Evolutionary conservation across 768 basidiomycete genomes (phyloP).

Genomic region (Suillus clintonianus): DNA sequence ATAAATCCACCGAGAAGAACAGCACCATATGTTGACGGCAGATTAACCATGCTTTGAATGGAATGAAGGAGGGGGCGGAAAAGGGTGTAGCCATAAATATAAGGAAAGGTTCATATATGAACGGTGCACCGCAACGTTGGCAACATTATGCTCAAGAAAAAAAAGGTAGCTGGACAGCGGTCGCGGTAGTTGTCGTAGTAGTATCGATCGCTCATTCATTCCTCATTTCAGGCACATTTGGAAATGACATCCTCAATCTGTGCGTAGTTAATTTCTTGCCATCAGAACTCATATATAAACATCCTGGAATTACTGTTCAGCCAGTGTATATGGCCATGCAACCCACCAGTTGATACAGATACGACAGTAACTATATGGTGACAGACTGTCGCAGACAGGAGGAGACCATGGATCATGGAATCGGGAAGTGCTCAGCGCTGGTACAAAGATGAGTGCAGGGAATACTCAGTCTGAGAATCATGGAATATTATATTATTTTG

Average conservation of each 20-base stretch:
- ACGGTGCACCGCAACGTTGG: neutral
- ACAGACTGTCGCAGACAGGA: too few species aligned
- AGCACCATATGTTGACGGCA: conserved; percentile 26
- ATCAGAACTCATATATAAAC: neutral
- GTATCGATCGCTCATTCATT: neutral
- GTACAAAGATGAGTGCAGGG: too few species aligned
- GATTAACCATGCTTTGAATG: conserved; percentile 4
- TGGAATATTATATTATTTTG: neutral
- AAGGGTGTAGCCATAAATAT: neutral
- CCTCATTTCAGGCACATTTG: neutral
- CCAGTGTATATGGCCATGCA: neutral
- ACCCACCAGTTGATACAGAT: neutral
- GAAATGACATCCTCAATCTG: neutral
- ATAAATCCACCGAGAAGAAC: conserved; percentile 32
- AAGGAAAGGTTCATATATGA: neutral
- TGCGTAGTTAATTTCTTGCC: neutral
- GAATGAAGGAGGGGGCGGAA: neutral
- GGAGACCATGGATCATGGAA: neutral
- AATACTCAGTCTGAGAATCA: neutral
- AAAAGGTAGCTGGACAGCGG: neutral
- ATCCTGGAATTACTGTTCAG: neutral
- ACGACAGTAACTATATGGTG: neutral
- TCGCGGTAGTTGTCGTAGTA: neutral
- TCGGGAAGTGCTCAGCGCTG: neutral
- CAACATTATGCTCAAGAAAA: neutral